Conservation (phyloP, 495 filamentous ascomycete genomes). For the Aspergillus bridgeri region DNA sequence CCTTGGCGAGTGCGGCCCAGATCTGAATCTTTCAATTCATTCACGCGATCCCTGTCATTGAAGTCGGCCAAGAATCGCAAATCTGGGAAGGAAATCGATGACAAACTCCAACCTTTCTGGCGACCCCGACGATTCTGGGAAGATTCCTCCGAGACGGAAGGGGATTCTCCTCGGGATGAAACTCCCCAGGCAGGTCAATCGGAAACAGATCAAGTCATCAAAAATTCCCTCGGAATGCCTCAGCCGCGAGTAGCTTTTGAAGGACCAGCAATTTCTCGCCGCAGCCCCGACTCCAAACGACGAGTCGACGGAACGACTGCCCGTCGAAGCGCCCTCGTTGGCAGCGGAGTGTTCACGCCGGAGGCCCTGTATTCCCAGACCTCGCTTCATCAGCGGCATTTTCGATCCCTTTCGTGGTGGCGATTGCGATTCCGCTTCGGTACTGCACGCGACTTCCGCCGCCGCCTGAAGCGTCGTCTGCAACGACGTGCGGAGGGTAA, state of each 20-base stretch:
- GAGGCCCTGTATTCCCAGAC: slow-evolving; percentile 27
- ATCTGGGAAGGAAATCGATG: slow-evolving; percentile 42
- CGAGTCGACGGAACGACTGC: slow-evolving; percentile 19
- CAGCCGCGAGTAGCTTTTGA: slow-evolving; percentile 50
- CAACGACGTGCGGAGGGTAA: slow-evolving; percentile 53
- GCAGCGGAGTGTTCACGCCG: slow-evolving; percentile 29
- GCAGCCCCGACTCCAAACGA: slow-evolving; percentile 39
- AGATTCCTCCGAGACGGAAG: slow-evolving; percentile 51
- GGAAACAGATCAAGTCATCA: slow-evolving; percentile 33
- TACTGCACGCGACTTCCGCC: slow-evolving; percentile 48
- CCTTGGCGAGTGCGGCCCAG: slow-evolving; percentile 55
- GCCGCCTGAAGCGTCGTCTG: slow-evolving; percentile 54
- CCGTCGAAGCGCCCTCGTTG: slow-evolving; percentile 27
- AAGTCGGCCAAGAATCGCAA: slow-evolving; percentile 45
- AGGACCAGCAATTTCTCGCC: slow-evolving; percentile 34
- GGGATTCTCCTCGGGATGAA: slow-evolving; percentile 33
- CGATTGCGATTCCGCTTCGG: slow-evolving; percentile 53
- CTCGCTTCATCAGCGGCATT: slow-evolving; percentile 33
- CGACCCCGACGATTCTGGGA: slow-evolving; percentile 71
- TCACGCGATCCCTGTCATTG: slow-evolving; percentile 42
- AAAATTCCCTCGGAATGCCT: slow-evolving; percentile 51
- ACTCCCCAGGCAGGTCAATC: slow-evolving; percentile 19
- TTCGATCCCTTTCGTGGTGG: slow-evolving; percentile 44
- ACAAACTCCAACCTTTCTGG: slow-evolving; percentile 77
- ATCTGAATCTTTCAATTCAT: slow-evolving; percentile 48